Evolutionary conservation across 768 basidiomycete species (phyloP), one percentile per base, ranked within the genome.

Genomic region (Collybiopsis confluens): DNA sequence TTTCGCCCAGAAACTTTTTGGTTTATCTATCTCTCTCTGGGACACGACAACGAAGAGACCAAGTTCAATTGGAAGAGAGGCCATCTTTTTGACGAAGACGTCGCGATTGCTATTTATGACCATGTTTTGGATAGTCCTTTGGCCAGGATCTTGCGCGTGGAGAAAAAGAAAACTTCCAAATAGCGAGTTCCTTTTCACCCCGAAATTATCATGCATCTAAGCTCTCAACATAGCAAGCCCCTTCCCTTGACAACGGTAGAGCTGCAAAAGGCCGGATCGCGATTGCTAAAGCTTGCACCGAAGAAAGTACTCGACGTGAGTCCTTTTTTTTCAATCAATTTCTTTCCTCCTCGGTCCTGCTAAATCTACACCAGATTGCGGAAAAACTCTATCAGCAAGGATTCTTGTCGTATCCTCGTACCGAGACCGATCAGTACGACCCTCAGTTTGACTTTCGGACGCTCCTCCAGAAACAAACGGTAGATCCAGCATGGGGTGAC

Each of bases 371-470:
- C 0, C 61, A 99, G 96, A 79, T 91, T 23, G 91, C 97, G 16
- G 97, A 99, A 64, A 85, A 83, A 54, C 80, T 99, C 2, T 99
- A 99, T 68, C 91, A 98, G 62, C 83, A 88, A 62, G 97, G 97
- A 15, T 95, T 96, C 62, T 75, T 98, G 26, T 96, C 92, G 6
- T 99, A 99, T 66, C 97, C 97, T 41, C 86, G 97, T 37, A 99
- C 97, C 11, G 97, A 99, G 71, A 99, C 97, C 1, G 97, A 99
- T 63, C 90, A 96, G 67, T 99, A 87, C 68, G 97, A 99, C 66
- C 80, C 85, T 45, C 85, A 89, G 55, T 99, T 99, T 63, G 90
- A 98, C 65, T 96, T 97, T 61, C 81, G 85, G 76, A 71, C 84
- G 3, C 78, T 98, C 5, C 85, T 99, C 56, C 78, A 78, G 41